phyloP scores from a whole-genome alignment of 805 yeast genomes.

The Ogataea trehaloabstinens region DNA sequence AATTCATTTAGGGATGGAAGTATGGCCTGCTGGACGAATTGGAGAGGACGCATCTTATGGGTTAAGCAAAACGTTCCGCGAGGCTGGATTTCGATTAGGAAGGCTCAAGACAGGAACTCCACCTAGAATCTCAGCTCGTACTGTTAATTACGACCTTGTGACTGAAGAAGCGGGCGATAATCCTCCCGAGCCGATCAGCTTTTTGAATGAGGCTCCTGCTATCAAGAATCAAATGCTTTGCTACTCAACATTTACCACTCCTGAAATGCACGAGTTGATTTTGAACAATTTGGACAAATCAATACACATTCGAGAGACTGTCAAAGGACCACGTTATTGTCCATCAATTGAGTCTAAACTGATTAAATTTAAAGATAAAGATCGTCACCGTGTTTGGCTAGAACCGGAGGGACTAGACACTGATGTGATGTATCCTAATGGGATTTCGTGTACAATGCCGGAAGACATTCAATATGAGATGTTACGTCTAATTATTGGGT shows the following conservation, averaged over 20 bases:
- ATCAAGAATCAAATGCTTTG: constrained; percentile 65
- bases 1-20: constrained; percentile 81
- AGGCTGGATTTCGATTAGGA: constrained; percentile 81
- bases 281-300: constrained; percentile 72
- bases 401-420: constrained; percentile 95
- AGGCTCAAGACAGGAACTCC: constrained; percentile 97
- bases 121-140: constrained; percentile 71
- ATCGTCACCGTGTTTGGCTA: constrained; percentile 82
- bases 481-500: constrained; percentile 78
- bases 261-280: constrained; percentile 67
- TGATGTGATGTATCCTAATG: constrained; percentile 91
- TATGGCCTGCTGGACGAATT: constrained; percentile 87
- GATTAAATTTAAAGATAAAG: constrained; percentile 72
- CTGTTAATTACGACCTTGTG: constrained; percentile 67
- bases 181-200: constrained; percentile 91
- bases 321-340: constrained; percentile 95
- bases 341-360: constrained; percentile 94
- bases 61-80: constrained; percentile 69
- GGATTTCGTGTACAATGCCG: constrained; percentile 95
- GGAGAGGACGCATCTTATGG: constrained; percentile 94
- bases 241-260: constrained; percentile 76
- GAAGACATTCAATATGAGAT: constrained; percentile 80
- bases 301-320: constrained; percentile 88
- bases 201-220: constrained; percentile 64
- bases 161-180: constrained; percentile 74